Conservation (phyloP, 108 stramenopile genomes). For the Nitzschia sp. region DNA sequence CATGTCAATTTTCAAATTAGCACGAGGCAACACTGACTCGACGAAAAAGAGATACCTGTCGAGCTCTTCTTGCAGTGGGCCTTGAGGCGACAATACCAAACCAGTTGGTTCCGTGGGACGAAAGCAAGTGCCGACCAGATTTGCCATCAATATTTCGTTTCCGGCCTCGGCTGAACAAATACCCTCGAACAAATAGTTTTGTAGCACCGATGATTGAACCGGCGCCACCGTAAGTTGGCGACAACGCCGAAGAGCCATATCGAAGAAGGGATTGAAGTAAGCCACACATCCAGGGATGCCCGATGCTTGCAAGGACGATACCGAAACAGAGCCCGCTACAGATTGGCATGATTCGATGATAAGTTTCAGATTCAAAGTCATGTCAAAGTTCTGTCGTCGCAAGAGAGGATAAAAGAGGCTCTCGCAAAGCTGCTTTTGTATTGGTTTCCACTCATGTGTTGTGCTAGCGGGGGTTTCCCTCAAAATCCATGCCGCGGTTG, state of each 20-base stretch:
- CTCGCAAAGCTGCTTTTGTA: constrained; percentile 21
- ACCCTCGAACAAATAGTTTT: constrained; percentile 19
- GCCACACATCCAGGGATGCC: constrained; percentile 21
- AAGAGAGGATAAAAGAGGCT: constrained; percentile 26
- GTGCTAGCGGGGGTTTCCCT: constrained; percentile 10
- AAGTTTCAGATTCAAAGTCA: constrained; percentile 16
- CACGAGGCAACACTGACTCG: not conserved
- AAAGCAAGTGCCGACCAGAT: constrained; percentile 22
- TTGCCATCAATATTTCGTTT: not conserved
- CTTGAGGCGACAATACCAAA: not conserved
- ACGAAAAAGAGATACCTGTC: constrained; percentile 25
- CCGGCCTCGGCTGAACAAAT: not conserved
- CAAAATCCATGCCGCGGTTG: constrained; percentile 18
- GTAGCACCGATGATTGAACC: constrained; percentile 3
- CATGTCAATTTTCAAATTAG: not conserved
- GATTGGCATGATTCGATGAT: constrained; percentile 12
- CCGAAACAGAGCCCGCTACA: not conserved
- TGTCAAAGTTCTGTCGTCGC: constrained; percentile 11
- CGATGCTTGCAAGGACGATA: not conserved
- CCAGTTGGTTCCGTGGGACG: not conserved
- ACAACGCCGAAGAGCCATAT: not conserved
- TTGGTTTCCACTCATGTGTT: constrained; percentile 11
- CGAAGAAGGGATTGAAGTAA: constrained; percentile 4
- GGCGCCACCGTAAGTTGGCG: not conserved
- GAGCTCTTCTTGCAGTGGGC: constrained; percentile 27